These are phyloP conservation scores for Phytophthora fragariaefolia DNA, from an alignment of 352 stramenopile genomes.

Conservation along the genomic window DNA sequence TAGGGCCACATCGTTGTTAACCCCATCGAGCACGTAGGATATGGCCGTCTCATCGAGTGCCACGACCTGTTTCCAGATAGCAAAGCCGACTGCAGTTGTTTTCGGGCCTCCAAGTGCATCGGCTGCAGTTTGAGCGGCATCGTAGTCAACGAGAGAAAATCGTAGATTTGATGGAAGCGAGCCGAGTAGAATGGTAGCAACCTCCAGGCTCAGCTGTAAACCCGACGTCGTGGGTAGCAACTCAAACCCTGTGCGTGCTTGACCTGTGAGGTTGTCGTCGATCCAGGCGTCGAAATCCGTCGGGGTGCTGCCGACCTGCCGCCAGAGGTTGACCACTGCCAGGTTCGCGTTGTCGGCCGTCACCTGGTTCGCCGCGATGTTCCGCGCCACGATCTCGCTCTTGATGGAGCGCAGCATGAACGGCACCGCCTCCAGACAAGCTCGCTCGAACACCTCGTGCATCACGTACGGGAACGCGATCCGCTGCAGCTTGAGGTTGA, in stretches of 20 bases:
- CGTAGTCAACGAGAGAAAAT: slow-evolving; percentile 78
- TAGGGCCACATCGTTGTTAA: slow-evolving; percentile 71
- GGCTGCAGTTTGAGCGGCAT: slow-evolving; percentile 30
- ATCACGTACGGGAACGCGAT: slow-evolving; percentile 72
- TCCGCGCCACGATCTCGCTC: slow-evolving; percentile 54
- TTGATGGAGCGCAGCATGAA: slow-evolving; percentile 70
- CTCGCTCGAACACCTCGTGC: slow-evolving; percentile 60
- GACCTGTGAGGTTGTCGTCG: slow-evolving; percentile 56
- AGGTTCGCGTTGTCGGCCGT: slow-evolving; percentile 51
- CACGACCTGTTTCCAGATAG: slow-evolving; percentile 81
- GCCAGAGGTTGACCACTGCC: slow-evolving; percentile 61
- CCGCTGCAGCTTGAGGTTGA: slow-evolving; percentile 49
- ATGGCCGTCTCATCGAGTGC: slow-evolving; percentile 69
- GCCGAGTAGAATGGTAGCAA: slow-evolving; percentile 57
- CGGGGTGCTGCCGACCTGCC: slow-evolving; percentile 32
- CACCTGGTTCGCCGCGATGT: slow-evolving; percentile 49
- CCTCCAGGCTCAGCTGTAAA: slow-evolving; percentile 66
- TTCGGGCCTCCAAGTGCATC: slow-evolving; percentile 16
- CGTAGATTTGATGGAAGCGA: slow-evolving; percentile 58
- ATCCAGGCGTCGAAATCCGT: slow-evolving; percentile 77
- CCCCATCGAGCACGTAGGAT: slow-evolving; percentile 50
- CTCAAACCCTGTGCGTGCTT: slow-evolving; percentile 66
- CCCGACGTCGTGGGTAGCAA: slow-evolving; percentile 42
- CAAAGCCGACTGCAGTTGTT: slow-evolving; percentile 60
- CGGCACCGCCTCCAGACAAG: slow-evolving; percentile 69